These are phyloP conservation scores for Russula ochroleuca DNA, from an alignment of 768 basidiomycete genomes.

Conservation along the genomic window DNA sequence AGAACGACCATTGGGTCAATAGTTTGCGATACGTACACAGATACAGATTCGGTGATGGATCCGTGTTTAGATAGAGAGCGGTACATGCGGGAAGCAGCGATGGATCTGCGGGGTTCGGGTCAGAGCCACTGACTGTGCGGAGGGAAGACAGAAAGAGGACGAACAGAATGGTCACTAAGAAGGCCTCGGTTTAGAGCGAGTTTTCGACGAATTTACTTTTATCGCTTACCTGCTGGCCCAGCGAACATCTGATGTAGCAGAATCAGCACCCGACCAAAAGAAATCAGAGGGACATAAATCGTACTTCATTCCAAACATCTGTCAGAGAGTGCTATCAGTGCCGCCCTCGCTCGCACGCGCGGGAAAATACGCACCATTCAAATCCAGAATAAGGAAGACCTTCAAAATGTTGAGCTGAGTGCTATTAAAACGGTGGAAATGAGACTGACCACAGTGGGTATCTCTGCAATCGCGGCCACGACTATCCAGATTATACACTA, in stretches of 20 bases:
- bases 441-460: constrained; percentile 5
- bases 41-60: constrained; percentile 12
- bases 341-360: not conserved
- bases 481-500: constrained; percentile 15
- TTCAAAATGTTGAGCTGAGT: not conserved
- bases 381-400: constrained; percentile 14
- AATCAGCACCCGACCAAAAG: not conserved
- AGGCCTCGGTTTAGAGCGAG: not conserved
- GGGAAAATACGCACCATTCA: constrained; percentile 8
- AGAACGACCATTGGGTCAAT: not conserved
- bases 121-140: not conserved
- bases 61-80: constrained; percentile 5
- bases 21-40: constrained; percentile 8
- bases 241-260: constrained; percentile 8
- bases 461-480: not conserved
- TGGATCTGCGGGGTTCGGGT: not conserved
- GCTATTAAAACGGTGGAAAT: not conserved
- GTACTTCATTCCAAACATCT: constrained; percentile 17
- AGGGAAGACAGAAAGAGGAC: not conserved
- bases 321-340: not conserved
- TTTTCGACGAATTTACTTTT: not conserved
- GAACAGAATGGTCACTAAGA: constrained; percentile 8
- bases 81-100: constrained; percentile 19
- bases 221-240: not conserved
- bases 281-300: not conserved